Evolutionary conservation across 2,329 filamentous ascomycete species (phyloP), one percentile per base, ranked within the genome.

Genomic region (Talaromyces islandicus): DNA sequence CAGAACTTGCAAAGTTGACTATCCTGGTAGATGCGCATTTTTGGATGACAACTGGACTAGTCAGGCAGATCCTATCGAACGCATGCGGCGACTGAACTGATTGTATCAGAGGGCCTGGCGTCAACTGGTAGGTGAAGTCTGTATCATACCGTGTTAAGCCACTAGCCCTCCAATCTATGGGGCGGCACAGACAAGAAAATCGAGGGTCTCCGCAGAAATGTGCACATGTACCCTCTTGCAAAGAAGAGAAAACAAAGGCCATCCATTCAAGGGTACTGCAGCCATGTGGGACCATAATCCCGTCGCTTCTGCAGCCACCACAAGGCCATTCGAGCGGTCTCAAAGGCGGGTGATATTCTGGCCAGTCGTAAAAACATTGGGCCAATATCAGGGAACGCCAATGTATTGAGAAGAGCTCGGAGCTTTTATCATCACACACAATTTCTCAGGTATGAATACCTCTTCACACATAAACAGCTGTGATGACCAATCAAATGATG

Each of bases 61-160:
- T 6, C 58, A 52, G 12, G 53, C 55, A n/a, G 65, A 67, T 54
- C 63, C 65, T 10, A 52, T 52, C 27, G 54, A 62, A n/a, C 51
- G 66, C 30, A 60, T 63, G 50, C 63, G 57, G 54, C 21, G 64
- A 12, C 65, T 67, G 56, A 68, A 68, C 25, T 60, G 65, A 29
- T 25, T 68, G 5, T 62, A 66, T 50, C 66, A 68, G 32, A 61
- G 66, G 38, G 65, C 66, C 21, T 61, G 61, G 54, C 46, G 66
- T n/a, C n/a, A n/a, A n/a, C n/a, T n/a, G n/a, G n/a, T 68, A 61
- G 51, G 64, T 57, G 17, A 41, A 7, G 54, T 12, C 24, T 43
- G 11, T 27, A 29, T 1, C n/a, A 10, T 25, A 10, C 10, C 19
- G 41, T 14, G 14, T 21, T 50, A 50, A 50, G 19, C 10, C 6